Evolutionary conservation across 768 basidiomycete species (phyloP), one percentile per base, ranked within the genome.

Genomic region (Russula olivacea): DNA sequence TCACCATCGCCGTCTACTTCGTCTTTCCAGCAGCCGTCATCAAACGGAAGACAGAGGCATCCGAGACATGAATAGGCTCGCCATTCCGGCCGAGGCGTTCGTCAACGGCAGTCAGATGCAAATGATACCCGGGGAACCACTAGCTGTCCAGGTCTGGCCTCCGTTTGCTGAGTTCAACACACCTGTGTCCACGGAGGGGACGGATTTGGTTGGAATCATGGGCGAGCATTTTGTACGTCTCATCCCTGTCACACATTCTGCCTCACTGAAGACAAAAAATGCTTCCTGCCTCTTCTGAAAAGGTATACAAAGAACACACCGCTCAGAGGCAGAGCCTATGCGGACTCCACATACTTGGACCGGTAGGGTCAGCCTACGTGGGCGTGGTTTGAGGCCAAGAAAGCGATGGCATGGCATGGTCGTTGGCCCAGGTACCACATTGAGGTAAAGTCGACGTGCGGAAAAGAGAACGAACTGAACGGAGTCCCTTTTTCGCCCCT

Each of bases 361-460:
- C 34, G 32, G 8, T 25, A 55, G 1, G 72, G 72, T n/a, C 40
- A 55, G 2, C 53, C 72, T 23, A 73, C 72, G 9, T 59, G 57
- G 17, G 21, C 32, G 10, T 56, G 68, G 54, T 68, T 64, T 23
- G 69, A 70, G 4, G 41, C 59, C 6, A 61, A 63, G 51, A 58
- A 60, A 32, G 55, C 30, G 19, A 34, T 64, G 1, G 15, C 9
- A n/a, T 72, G 70, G 71, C 58, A 58, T 1, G 66, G 52, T 17
- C 59, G 48, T 8, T 70, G 71, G 69, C 72, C 72, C 9, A 63
- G 49, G 28, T 73, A 71, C 55, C 63, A 73, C 49, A 61, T 73
- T 23, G 72, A 73, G 58, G 71, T 73, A 51, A 73, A 73, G 63
- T 58, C 72, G 2, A 71, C 72, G 30, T 55, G 63, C 2, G 58